Conservation (phyloP, 1,284 basidiomycete genomes). For the Grifola frondosa region DNA sequence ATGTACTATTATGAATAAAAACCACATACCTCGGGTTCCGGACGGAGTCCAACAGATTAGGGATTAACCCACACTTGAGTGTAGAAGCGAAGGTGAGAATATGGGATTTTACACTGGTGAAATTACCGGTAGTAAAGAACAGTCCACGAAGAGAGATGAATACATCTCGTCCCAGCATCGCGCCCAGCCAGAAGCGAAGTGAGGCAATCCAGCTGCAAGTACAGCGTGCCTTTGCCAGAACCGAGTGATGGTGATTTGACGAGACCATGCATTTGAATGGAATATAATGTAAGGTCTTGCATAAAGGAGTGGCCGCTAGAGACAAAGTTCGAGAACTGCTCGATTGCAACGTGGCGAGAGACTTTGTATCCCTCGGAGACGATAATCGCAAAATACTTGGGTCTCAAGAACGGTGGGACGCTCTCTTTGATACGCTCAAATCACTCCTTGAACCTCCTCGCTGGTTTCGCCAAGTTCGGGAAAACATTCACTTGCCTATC, state of each 20-base stretch:
- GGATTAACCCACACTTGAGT: constrained; percentile 84
- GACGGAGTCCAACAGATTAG: constrained; percentile 86
- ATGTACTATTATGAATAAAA: too few relatives aligned
- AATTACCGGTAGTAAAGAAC: constrained; percentile 90
- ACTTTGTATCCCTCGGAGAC: constrained; percentile 89
- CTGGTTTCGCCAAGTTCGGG: constrained; percentile 68
- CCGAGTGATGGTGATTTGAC: constrained; percentile 86
- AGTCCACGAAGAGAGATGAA: constrained; percentile 90
- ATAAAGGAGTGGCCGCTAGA: constrained; percentile 81
- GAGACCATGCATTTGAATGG: constrained; percentile 88
- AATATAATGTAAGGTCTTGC: constrained; percentile 80
- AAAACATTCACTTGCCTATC: constrained; percentile 63
- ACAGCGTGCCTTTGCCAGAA: constrained; percentile 65
- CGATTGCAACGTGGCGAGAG: constrained; percentile 72
- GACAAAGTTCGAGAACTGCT: constrained; percentile 85
- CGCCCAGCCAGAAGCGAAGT: constrained; percentile 88
- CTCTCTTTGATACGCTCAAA: constrained; percentile 74
- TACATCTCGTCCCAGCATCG: constrained; percentile 92
- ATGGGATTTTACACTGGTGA: constrained; percentile 78
- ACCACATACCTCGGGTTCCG: constrained; percentile 75
- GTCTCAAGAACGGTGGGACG: constrained; percentile 82
- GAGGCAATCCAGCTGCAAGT: constrained; percentile 88
- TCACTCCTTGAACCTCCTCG: constrained; percentile 79
- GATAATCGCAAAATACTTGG: constrained; percentile 92
- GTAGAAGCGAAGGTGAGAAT: constrained; percentile 88